phyloP scores from a whole-genome alignment of 441 rosid genomes.

The Erodium chrysanthum region DNA sequence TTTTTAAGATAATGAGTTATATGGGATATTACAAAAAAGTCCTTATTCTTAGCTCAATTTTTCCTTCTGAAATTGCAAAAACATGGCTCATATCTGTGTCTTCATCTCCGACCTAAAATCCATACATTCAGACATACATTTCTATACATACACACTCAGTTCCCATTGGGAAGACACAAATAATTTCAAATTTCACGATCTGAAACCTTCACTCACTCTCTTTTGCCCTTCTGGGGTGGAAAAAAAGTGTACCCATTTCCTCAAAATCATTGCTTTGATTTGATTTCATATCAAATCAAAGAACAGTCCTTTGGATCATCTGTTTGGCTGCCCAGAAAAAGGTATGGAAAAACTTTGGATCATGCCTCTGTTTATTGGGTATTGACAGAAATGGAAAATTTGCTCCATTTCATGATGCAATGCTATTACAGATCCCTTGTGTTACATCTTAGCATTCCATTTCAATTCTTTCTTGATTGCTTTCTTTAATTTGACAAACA shows the following conservation, averaged over 20 bases:
- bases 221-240: neutral
- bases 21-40: neutral
- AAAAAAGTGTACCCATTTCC: neutral
- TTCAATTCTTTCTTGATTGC: neutral
- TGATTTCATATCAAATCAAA: neutral
- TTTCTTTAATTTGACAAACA: neutral
- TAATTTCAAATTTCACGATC: neutral
- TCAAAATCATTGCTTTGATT: neutral
- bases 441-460: neutral
- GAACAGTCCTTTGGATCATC: neutral
- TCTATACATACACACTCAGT: neutral
- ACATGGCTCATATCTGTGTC: neutral
- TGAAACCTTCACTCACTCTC: neutral
- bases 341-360: neutral
- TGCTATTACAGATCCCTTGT: neutral
- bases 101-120: neutral
- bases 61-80: no score
- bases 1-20: no score
- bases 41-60: neutral
- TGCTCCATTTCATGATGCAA: neutral
- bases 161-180: neutral
- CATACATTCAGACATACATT: no score
- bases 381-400: neutral
- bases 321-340: neutral
- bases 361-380: neutral